Base-by-base conservation (phyloP, 345 rosid species). In the Acer negundo region DNA sequence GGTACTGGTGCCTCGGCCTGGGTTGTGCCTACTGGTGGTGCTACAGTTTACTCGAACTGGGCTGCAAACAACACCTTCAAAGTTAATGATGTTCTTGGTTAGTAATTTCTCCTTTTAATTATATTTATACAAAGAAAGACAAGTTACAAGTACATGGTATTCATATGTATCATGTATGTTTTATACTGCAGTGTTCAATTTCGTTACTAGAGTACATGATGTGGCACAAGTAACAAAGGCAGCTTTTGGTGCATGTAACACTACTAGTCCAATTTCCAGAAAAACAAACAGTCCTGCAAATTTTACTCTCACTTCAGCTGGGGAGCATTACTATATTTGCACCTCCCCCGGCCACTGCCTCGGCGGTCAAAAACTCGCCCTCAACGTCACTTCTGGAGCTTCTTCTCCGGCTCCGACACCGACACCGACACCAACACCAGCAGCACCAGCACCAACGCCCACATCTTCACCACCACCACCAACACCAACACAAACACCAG, bases 31-130 rank as follows among this genome's bases (percentile, higher is more conserved):
- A 64, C 76, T 0, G 75, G 68, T 0, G 79, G 79, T 1, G 1
- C 84, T 5, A 7, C n/a, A 0, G 44, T 66, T 72, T 90, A 90
- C 78, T 9, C 77, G 35, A 80, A 86, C 7, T 90, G 94, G 92
- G 81, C 92, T 0, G 77, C 72, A 23, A 84, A 58, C 82, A 77
- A 85, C 76, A 83, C 80, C 79, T 88, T 90, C 70, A 3, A 2
- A 8, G 84, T 82, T 28, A 90, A 89, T 2, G 92, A 90, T 74
- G 74, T 61, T 78, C 87, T 90, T 15, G 87, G 91, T 90, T 35
- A 35, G 38, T 75, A 62, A 2, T 72, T 58, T 38, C 7, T 19
- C 35, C 26, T 3, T 22, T 9, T 53, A 71, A 1, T 42, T 42
- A 28, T 28, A 28, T 28, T 28, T 28, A 28, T 28, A 28, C 31